These are phyloP conservation scores for Penicillium diatomitis DNA, from an alignment of 495 filamentous ascomycete genomes.

Conservation along the genomic window DNA sequence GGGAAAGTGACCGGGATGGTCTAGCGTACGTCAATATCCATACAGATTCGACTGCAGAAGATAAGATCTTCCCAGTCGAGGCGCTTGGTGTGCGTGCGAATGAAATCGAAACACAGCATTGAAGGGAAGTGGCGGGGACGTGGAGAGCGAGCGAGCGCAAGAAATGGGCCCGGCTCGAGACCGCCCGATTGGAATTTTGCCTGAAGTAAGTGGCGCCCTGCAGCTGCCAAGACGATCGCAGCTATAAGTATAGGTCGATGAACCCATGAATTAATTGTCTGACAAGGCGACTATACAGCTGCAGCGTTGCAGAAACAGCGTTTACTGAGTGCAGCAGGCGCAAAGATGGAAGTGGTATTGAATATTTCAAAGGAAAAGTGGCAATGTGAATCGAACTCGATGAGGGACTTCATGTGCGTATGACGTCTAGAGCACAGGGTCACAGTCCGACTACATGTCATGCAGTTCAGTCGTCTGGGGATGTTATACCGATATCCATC, in stretches of 20 bases:
- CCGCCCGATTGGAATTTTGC: background rate
- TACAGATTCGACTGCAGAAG: background rate
- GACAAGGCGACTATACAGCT: too few relatives aligned
- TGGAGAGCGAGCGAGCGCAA: background rate
- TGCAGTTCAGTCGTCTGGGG: too few relatives aligned
- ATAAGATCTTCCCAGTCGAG: background rate
- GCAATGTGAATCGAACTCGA: background rate
- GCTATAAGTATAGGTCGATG: too few relatives aligned
- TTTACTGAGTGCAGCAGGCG: too few relatives aligned
- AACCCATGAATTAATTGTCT: too few relatives aligned
- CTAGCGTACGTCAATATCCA: background rate
- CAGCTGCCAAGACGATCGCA: background rate
- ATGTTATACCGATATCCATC: too few relatives aligned
- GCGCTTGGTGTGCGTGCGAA: background rate
- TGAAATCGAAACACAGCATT: background rate
- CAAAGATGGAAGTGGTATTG: too few relatives aligned
- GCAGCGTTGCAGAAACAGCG: too few relatives aligned
- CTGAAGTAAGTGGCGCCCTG: constrained; percentile 1
- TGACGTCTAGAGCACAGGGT: constrained; percentile 5
- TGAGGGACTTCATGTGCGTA: background rate
- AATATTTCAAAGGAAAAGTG: too few relatives aligned
- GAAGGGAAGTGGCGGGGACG: constrained; percentile 2
- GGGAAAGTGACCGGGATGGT: background rate
- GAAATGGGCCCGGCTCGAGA: background rate
- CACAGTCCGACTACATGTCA: too few relatives aligned